Evolutionary conservation across 768 basidiomycete genomes (phyloP).

Genomic region (Leccinum boreale): DNA sequence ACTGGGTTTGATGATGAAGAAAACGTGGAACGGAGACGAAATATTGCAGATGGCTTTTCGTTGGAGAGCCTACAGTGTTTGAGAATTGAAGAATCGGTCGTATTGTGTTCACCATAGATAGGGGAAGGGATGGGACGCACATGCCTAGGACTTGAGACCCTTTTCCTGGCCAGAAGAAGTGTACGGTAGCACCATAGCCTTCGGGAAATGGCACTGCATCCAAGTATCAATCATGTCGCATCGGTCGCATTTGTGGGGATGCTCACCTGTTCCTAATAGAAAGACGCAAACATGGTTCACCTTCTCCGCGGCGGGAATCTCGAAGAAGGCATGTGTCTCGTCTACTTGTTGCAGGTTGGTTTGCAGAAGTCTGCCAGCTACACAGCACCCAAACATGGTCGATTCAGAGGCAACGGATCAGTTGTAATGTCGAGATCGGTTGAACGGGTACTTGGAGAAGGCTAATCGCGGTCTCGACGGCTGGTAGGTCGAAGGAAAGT

Average conservation of each 20-base stretch:
- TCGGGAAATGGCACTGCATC: slow-evolving; percentile 71
- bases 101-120: not conserved
- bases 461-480: not conserved
- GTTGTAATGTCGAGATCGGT: not conserved
- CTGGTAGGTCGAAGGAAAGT: not conserved
- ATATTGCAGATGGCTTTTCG: slow-evolving; percentile 87
- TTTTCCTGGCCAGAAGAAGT: slow-evolving; percentile 83
- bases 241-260: not conserved
- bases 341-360: slow-evolving; percentile 81
- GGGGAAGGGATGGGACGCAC: slow-evolving; percentile 39
- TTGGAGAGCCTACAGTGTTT: slow-evolving; percentile 66
- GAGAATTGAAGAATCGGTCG: not conserved
- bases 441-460: not conserved
- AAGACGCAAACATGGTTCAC: slow-evolving; percentile 89
- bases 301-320: slow-evolving; percentile 62
- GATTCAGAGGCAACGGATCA: not conserved
- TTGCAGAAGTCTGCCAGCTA: slow-evolving; percentile 75
- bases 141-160: slow-evolving; percentile 85
- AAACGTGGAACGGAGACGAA: slow-evolving; percentile 71
- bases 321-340: slow-evolving; percentile 78
- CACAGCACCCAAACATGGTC: slow-evolving; percentile 74
- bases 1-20: slow-evolving; percentile 34
- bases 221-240: not conserved
- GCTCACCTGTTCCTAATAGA: slow-evolving; percentile 69
- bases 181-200: slow-evolving; percentile 80